phyloP scores from a whole-genome alignment of 2,329 filamentous ascomycete species.

The Aspergillus spinulosporus region DNA sequence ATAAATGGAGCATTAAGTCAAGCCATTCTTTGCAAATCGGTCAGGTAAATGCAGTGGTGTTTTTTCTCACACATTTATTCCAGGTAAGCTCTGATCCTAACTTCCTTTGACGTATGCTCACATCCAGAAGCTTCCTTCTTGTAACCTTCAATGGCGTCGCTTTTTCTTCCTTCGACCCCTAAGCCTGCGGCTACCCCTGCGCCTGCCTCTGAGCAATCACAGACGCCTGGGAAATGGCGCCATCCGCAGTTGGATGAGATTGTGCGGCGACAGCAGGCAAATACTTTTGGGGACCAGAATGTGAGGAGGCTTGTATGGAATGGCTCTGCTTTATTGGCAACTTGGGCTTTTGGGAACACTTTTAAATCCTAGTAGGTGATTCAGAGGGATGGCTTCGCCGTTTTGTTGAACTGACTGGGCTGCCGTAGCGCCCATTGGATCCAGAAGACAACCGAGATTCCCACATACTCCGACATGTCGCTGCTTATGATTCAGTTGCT shows the following conservation, averaged over 20 bases:
- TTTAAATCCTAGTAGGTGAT: constrained; percentile 41
- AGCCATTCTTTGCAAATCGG: background rate
- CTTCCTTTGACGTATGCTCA: background rate
- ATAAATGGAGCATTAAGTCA: constrained; percentile 14
- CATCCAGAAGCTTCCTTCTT: constrained; percentile 7
- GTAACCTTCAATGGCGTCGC: constrained; percentile 35
- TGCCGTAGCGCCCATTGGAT: constrained; percentile 38
- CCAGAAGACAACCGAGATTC: constrained; percentile 35
- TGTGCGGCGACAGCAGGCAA: constrained; percentile 72
- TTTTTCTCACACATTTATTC: constrained; percentile 1
- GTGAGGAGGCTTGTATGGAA: constrained; percentile 71
- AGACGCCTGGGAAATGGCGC: constrained; percentile 74
- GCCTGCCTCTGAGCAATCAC: constrained; percentile 33
- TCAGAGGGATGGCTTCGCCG: background rate
- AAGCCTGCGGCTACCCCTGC: constrained; percentile 31
- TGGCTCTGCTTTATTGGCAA: constrained; percentile 53
- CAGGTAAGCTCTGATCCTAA: constrained; percentile 13
- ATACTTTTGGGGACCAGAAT: constrained; percentile 76
- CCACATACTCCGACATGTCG: constrained; percentile 46
- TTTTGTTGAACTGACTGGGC: constrained; percentile 18
- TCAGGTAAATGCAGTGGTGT: constrained; percentile 17
- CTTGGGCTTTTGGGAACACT: constrained; percentile 47
- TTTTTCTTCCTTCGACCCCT: constrained; percentile 45
- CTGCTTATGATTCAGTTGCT: constrained; percentile 61
- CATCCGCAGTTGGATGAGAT: constrained; percentile 90